Evolutionary conservation across 2,329 filamentous ascomycete species (phyloP), one percentile per base, ranked within the genome.

Genomic region (Chaetomium sp.): DNA sequence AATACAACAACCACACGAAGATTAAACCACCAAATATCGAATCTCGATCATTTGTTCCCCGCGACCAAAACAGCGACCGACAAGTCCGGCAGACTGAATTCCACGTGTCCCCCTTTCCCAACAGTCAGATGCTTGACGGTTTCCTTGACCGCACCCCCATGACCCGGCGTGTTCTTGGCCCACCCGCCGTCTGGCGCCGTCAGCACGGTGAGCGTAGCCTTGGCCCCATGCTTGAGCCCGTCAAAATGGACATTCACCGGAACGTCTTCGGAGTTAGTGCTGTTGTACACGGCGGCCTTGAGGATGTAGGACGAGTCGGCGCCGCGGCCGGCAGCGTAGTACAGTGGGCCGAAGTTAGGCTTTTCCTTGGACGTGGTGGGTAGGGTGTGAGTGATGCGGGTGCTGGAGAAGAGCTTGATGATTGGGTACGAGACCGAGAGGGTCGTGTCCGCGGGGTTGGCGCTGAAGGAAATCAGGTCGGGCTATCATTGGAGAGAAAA

Each of bases 51-150:
- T 35, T 48, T 48, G 2, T n/a, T 14, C 40, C 40, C 37, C 43
- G 74, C 76, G 51, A 81, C 78, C 52, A 85, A 64, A 2, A 84
- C 75, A 11, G 79, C 79, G 49, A 84, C 75, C 60, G 79, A 82
- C 55, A 82, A 67, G 60, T 79, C 70, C 0, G 80, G 80, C 63
- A 85, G 57, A 33, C 65, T 71, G 61, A 84, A 84, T 44, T 67
- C 67, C 61, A 84, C 82, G 1, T 62, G 66, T 2, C 81, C 81
- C 33, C 73, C 69, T 3, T 65, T 62, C 12, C 71, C 73, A 2
- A 76, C 78, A 61, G 64, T 69, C 19, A 81, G 57, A 0, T 66
- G 67, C 1, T 63, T 65, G 9, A 66, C 72, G 1, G 67, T 69
- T 19, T 69, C 75, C 51, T 76, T 67, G 0, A 83, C 79, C 19